A percentile compares a stretch with the other conserved stretches of the same genome.
phyloP scores from a whole-genome alignment of 2,329 filamentous ascomycete genomes.

The Penicillium italicum region DNA sequence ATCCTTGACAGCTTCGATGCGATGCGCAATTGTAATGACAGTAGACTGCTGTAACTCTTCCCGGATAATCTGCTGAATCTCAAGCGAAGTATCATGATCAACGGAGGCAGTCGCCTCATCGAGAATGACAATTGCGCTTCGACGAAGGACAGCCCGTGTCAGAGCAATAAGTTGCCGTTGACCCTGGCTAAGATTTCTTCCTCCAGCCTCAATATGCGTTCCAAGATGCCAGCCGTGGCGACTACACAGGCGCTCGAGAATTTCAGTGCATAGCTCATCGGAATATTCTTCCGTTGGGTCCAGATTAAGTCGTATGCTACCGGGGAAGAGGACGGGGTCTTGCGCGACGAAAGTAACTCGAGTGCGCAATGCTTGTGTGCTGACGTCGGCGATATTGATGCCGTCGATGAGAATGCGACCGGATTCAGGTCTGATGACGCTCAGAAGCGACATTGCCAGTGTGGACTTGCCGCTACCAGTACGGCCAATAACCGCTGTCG shows the following conservation, averaged over 20 bases:
- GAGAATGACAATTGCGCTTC: constrained; percentile 61
- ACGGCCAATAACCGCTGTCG: constrained; percentile 74
- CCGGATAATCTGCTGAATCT: constrained; percentile 37
- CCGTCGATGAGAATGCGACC: constrained; percentile 60
- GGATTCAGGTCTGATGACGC: constrained; percentile 51
- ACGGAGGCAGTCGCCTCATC: constrained; percentile 66
- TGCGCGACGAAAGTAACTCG: constrained; percentile 66
- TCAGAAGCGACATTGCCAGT: constrained; percentile 60
- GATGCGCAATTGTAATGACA: constrained; percentile 64
- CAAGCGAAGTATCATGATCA: constrained; percentile 58
- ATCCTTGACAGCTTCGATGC: constrained; percentile 59
- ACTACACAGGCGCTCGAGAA: constrained; percentile 54
- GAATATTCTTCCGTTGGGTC: constrained; percentile 58
- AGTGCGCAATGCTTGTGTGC: constrained; percentile 57
- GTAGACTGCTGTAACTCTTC: constrained; percentile 46
- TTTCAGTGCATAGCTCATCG: constrained; percentile 52
- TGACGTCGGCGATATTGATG: constrained; percentile 58
- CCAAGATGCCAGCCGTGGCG: constrained; percentile 55
- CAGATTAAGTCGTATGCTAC: constrained; percentile 59
- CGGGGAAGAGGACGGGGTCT: constrained; percentile 63
- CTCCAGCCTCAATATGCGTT: constrained; percentile 58
- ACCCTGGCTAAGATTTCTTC: constrained; percentile 61
- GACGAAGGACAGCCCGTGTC: constrained; percentile 58
- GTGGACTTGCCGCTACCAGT: constrained; percentile 82
- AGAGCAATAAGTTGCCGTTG: constrained; percentile 64